Evolutionary conservation across 768 basidiomycete species (phyloP).

Genomic region (Rhodotorula diobovata): DNA sequence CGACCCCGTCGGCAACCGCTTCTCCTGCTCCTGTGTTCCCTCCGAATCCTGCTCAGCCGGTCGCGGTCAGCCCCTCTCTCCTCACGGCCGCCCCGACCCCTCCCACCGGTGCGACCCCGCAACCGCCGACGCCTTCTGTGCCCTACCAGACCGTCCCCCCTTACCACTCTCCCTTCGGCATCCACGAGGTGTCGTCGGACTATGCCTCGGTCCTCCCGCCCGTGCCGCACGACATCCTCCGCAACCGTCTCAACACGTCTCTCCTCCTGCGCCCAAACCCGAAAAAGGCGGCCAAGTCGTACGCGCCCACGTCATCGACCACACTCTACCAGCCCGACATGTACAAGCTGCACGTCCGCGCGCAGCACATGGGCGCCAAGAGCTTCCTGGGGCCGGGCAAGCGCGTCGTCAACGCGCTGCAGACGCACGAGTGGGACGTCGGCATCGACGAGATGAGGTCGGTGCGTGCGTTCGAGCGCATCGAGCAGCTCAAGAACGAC

Average conservation of each 20-base stretch:
- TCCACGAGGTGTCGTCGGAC: conserved; percentile 24
- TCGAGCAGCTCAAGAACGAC: conserved; percentile 73
- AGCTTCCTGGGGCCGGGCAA: conserved; percentile 30
- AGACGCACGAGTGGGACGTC: conserved; percentile 33
- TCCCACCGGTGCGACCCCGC: conserved; percentile 44
- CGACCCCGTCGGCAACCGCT: neutral
- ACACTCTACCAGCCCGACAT: conserved; percentile 30
- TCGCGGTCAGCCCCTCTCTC: conserved; percentile 44
- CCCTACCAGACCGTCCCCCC: conserved; percentile 3
- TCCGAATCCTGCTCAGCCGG: conserved; percentile 7
- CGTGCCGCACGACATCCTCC: conserved; percentile 20
- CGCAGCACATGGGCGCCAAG: conserved; percentile 32
- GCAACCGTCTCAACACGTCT: conserved; percentile 19
- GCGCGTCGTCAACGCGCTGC: conserved; percentile 29
- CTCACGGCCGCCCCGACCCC: conserved; percentile 44
- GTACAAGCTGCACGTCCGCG: conserved; percentile 36
- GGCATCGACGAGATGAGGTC: conserved; percentile 39
- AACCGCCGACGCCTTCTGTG: neutral
- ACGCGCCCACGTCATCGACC: neutral
- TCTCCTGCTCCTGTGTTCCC: neutral
- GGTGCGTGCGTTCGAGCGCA: conserved; percentile 63
- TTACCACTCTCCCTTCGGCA: conserved; percentile 23
- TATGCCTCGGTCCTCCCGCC: conserved; percentile 11
- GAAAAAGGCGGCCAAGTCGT: conserved; percentile 34
- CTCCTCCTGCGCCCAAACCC: conserved; percentile 16